Conservation (phyloP, 139 green algal species). For the Closterium sp. region DNA sequence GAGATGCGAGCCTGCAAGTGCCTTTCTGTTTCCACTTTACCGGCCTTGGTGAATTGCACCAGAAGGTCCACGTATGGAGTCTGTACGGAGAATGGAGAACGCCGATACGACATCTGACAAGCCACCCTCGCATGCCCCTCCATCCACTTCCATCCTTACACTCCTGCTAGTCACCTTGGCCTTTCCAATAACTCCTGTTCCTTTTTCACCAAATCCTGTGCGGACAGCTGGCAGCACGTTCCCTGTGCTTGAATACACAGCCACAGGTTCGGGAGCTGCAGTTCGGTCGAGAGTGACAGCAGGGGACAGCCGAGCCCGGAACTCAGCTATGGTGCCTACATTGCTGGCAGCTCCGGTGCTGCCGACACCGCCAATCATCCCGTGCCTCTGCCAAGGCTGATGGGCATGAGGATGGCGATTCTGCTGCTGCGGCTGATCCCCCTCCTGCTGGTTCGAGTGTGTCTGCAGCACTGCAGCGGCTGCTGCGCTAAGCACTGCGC, state of each 20-base stretch:
- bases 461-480: background rate
- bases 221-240: background rate
- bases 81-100: background rate
- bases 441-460: background rate
- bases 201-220: background rate
- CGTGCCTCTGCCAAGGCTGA: background rate
- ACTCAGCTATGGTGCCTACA: background rate
- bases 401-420: background rate
- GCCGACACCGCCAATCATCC: background rate
- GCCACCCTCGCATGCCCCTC: background rate
- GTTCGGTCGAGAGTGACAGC: background rate
- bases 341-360: background rate
- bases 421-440: background rate
- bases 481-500: background rate
- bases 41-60: background rate
- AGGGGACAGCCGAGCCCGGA: background rate
- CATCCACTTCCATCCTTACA: background rate
- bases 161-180: too few species aligned
- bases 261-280: background rate
- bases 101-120: background rate
- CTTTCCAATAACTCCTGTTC: background rate
- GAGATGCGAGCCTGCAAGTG: background rate
- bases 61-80: background rate
- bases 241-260: background rate
- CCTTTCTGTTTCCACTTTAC: background rate